Evolutionary conservation across 2,329 filamentous ascomycete species (phyloP).

Genomic region (Colletotrichum incanum): DNA sequence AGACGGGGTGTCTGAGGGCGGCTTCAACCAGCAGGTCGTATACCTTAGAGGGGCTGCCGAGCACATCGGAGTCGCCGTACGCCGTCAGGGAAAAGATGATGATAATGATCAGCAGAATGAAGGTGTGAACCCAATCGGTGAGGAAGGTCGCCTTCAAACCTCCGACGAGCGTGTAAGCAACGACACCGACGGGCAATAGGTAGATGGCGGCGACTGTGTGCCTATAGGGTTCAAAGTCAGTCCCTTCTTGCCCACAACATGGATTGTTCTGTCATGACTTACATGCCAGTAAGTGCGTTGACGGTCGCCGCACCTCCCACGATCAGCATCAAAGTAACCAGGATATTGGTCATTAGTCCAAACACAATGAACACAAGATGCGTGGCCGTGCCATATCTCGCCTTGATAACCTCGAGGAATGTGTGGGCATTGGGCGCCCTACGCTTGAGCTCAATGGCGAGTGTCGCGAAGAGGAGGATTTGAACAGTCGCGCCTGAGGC

Average conservation of each 20-base stretch:
- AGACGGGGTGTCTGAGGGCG: constrained; percentile 76
- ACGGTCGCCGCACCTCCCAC: constrained; percentile 85
- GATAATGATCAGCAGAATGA: constrained; percentile 83
- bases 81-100: constrained; percentile 83
- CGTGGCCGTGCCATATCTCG: constrained; percentile 77
- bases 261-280: background rate
- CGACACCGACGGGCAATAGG: constrained; percentile 83
- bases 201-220: constrained; percentile 81
- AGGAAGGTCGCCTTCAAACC: constrained; percentile 86
- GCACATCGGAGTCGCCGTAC: constrained; percentile 65
- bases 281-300: constrained; percentile 56
- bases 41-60: constrained; percentile 77
- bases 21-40: constrained; percentile 81
- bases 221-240: constrained; percentile 10
- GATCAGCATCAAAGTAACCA: constrained; percentile 82
- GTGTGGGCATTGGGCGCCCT: constrained; percentile 84
- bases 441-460: constrained; percentile 86
- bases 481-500: constrained; percentile 79
- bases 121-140: constrained; percentile 84
- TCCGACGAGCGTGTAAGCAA: constrained; percentile 78
- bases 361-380: constrained; percentile 84
- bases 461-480: constrained; percentile 85
- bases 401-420: constrained; percentile 82
- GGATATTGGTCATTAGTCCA: constrained; percentile 83
- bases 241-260: background rate